Evolutionary conservation across 305 asterid genomes (phyloP), one percentile per base, ranked within the genome.

Genomic region (Fraxinus floribunda): DNA sequence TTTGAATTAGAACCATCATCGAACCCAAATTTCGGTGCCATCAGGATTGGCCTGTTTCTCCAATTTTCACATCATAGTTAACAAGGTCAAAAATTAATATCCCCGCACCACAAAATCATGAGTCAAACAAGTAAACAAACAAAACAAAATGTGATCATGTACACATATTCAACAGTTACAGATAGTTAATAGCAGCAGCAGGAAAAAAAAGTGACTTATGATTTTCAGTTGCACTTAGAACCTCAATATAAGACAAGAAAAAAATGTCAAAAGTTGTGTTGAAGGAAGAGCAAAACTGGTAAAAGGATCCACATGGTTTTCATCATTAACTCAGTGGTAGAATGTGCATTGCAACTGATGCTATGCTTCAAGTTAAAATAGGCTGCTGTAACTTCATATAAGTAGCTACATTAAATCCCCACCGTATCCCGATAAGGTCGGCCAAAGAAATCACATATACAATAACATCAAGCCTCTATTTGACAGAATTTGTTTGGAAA

Each of bases 21-120:
- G 46, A 91, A 78, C 36, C 98, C 96, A 79, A 91, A 94, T 82
- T 90, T 93, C 26, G 99, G 99, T 18, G 94, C 93, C 97, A 95
- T 90, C 77, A 95, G 89, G 86, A 95, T 92, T 84, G 99, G 97
- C 95, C 99, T 95, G 94, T 82, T 83, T 77, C 68, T 70, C 86
- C 86, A 80, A 77, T 84, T 73, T 79, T 66, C 81, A 78, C 36
- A 72, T 80, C 39, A 83, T 7, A n/a, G 30, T 79, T 36, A 57
- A 75, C 77, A 84, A 83, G 68, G 81, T 76, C 8, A n/a, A 15
- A 24, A 55, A 79, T 41, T 64, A 35, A 35, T 20, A 72, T 64
- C 39, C 57, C 68, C 81, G 78, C 72, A 29, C 36, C 79, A 85
- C 57, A 83, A 70, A 73, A 72, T 73, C 36, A 44, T 34, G 22